These are phyloP conservation scores for Calonectria hawksworthii DNA, from an alignment of 2,329 filamentous ascomycete species.

Conservation along the genomic window DNA sequence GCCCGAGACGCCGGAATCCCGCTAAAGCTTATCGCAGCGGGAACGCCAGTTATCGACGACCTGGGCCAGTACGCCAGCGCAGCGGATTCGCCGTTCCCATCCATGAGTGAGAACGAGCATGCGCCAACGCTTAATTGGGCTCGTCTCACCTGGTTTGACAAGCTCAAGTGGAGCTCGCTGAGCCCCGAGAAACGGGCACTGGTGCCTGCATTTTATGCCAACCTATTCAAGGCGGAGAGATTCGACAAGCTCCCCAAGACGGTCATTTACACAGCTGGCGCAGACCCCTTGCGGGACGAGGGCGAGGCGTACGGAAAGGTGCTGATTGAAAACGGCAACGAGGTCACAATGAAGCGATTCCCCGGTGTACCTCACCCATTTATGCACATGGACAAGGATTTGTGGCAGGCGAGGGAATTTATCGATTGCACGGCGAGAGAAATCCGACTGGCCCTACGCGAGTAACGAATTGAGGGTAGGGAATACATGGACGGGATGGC, in stretches of 20 bases:
- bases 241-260: constrained; percentile 53
- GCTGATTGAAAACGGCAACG: constrained; percentile 58
- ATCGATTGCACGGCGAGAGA: constrained; percentile 50
- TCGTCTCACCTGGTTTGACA: constrained; percentile 57
- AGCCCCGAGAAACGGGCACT: constrained; percentile 3
- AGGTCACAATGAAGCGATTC: constrained; percentile 62
- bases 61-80: constrained; percentile 53
- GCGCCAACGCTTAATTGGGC: constrained; percentile 60
- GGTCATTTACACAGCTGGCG: constrained; percentile 58
- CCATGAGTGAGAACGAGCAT: constrained; percentile 57
- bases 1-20: constrained; percentile 56
- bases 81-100: constrained; percentile 55
- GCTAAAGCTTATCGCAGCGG: constrained; percentile 54
- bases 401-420: constrained; percentile 53
- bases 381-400: constrained; percentile 61
- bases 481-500: neutral
- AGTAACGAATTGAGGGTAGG: neutral
- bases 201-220: constrained; percentile 42
- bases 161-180: constrained; percentile 49
- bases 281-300: constrained; percentile 63
- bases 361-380: constrained; percentile 63
- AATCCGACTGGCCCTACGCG: constrained; percentile 44
- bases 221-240: constrained; percentile 53
- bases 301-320: constrained; percentile 61
- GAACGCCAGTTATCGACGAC: constrained; percentile 58